A percentile compares a stretch with the other conserved stretches of the same genome.
Conservation (phyloP, 1,139 yeast genomes). For the Nakaseomyces bracarensis region DNA sequence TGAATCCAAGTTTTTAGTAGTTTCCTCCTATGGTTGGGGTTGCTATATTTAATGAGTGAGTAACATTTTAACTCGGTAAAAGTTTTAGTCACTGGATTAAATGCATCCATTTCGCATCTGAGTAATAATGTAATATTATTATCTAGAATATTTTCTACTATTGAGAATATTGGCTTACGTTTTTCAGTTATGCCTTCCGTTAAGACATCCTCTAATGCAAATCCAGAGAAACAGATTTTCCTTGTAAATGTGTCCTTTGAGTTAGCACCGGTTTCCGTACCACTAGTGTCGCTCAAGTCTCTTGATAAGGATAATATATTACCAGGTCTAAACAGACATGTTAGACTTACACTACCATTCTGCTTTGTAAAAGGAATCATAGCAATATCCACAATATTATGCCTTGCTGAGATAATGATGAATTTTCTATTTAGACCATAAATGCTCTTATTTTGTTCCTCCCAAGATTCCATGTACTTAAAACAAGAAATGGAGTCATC, state of each 20-base stretch:
- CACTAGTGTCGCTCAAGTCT: conserved; percentile 3
- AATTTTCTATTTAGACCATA: conserved; percentile 13
- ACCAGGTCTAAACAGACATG: conserved; percentile 10
- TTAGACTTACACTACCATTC: conserved; percentile 8
- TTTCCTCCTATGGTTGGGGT: conserved; percentile 24
- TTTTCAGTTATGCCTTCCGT: conserved; percentile 9
- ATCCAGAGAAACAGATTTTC: conserved; percentile 27
- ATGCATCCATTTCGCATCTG: conserved; percentile 31
- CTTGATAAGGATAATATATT: conserved; percentile 19
- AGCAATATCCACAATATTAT: conserved; percentile 24
- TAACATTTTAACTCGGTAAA: conserved; percentile 30
- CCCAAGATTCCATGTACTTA: conserved; percentile 16
- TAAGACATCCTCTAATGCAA: conserved; percentile 27
- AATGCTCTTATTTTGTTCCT: conserved; percentile 5
- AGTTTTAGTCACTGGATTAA: conserved; percentile 15
- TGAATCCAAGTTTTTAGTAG: conserved; percentile 31
- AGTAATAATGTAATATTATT: conserved; percentile 19
- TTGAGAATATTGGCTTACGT: conserved; percentile 17
- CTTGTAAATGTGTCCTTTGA: conserved; percentile 12
- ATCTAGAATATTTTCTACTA: conserved; percentile 21
- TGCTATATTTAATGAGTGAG: conserved; percentile 18
- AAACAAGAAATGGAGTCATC: conserved; percentile 21
- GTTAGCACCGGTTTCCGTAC: conserved; percentile 11
- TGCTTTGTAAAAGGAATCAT: conserved; percentile 20
- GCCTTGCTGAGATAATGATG: conserved; percentile 26